Evolutionary conservation across 148 eudicot genomes (phyloP), one percentile per base, ranked within the genome.

Genomic region (Silene latifolia): DNA sequence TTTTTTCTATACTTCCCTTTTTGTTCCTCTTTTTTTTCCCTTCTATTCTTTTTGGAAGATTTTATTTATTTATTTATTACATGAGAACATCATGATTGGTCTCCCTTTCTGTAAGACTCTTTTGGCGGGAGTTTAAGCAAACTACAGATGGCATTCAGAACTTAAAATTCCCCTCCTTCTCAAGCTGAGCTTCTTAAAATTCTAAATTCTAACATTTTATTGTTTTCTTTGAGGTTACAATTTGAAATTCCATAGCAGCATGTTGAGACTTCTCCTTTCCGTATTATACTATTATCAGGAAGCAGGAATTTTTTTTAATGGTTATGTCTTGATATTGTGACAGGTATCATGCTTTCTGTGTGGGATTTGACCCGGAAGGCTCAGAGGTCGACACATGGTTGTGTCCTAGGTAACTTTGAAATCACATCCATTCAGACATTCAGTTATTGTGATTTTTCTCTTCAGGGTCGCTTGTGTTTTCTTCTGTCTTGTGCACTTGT

Each of bases 271-370:
- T 76, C 18, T 44, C 70, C 24, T 39, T 63, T 62, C 14, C 14
- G 32, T 56, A 21, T 44, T 27, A 27, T 27, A 27, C 29, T 27
- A 27, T 27, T 56, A 7, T 12, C 47, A 54, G 53, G 14, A 32
- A 47, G 32, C 29, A 32, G 10, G 15, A 71, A 29, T 27, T 59
- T 72, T 14, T 60, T 62, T 63, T 53, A 39, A 80, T 82, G 42
- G 74, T 82, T 27, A 78, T 77, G 74, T 80, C 24, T 80, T 82
- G 62, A 19, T 46, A 51, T 85, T 56, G 53, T 62, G 86, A 79
- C 85, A 94, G 98, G 98, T 92, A 90, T 84, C 98, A 94, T 83
- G 96, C 98, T 61, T 87, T 84, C 75, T 94, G 98, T 88, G 98
- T 94, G 74, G 96, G 89, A 77, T 94, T 94, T 84, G 98, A 94